Evolutionary conservation across 2,329 filamentous ascomycete genomes (phyloP).

Genomic region (Hypoxylon sp.): DNA sequence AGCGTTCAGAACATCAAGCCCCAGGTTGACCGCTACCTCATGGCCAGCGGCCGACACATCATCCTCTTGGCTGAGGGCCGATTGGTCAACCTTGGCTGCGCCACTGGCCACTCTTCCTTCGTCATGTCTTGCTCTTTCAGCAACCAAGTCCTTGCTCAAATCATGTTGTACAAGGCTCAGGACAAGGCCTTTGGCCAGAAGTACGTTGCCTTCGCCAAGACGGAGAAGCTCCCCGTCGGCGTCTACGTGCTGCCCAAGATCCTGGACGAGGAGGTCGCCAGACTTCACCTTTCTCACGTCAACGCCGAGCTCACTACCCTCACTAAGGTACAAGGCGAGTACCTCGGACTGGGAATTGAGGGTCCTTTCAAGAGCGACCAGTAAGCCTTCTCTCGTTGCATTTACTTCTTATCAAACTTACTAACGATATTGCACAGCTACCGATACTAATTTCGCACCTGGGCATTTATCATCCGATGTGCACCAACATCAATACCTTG

Average conservation of each 20-base stretch:
- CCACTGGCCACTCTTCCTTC: conserved; percentile 98
- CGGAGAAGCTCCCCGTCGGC: conserved; percentile 88
- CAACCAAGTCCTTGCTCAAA: conserved; percentile 99
- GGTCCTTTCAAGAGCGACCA: conserved; percentile 98
- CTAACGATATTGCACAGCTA: conserved; percentile 63
- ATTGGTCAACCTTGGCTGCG: conserved; percentile 99
- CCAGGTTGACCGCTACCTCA: conserved; percentile 97
- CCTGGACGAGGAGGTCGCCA: conserved; percentile 97
- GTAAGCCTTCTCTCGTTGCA: conserved; percentile 64
- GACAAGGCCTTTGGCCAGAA: conserved; percentile 91
- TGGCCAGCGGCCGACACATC: conserved; percentile 95
- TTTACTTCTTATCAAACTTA: conserved; percentile 1
- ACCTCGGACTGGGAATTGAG: conserved; percentile 87
- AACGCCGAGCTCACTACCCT: conserved; percentile 94
- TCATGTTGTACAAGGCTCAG: conserved; percentile 95
- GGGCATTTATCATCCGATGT: conserved; percentile 46
- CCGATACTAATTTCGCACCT: conserved; percentile 73
- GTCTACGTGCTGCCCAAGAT: conserved; percentile 99
- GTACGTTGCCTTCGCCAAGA: conserved; percentile 96
- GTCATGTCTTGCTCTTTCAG: conserved; percentile 99
- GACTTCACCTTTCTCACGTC: conserved; percentile 92
- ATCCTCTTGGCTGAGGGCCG: conserved; percentile 98
- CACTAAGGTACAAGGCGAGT: conserved; percentile 89
- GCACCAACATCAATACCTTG: conserved; percentile 39
- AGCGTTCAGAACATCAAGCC: conserved; percentile 99